Evolutionary conservation across 352 stramenopile genomes (phyloP).

Genomic region (Phytopythium cucurbitacearum): DNA sequence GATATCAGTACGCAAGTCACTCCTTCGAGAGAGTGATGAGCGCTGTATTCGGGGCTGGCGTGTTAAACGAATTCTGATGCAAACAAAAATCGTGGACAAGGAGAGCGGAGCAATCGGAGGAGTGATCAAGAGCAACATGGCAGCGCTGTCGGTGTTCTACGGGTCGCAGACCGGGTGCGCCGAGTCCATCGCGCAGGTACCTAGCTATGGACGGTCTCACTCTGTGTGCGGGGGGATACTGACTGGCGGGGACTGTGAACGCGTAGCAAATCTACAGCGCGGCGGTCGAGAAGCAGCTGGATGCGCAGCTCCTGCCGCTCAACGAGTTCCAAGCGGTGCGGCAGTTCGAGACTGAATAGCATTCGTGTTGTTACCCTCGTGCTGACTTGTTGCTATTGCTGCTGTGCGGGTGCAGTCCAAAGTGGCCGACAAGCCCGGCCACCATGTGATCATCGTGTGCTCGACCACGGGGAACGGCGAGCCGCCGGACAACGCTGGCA

Average conservation of each 20-base stretch:
- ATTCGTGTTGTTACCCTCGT: not conserved
- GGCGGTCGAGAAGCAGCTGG: slow-evolving; percentile 48
- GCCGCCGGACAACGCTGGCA: slow-evolving; percentile 90
- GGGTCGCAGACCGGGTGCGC: slow-evolving; percentile 87
- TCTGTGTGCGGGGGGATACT: not conserved
- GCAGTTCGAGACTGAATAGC: not conserved
- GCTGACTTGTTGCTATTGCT: not conserved
- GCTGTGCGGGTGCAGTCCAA: slow-evolving; percentile 20
- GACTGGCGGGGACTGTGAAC: not conserved
- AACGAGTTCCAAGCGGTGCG: slow-evolving; percentile 72
- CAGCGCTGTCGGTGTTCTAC: slow-evolving; percentile 63
- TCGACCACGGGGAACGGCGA: slow-evolving; percentile 96
- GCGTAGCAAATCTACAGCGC: slow-evolving; percentile 62
- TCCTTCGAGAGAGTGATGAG: not conserved
- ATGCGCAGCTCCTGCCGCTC: slow-evolving; percentile 45
- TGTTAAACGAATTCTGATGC: not conserved
- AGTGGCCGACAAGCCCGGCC: slow-evolving; percentile 29
- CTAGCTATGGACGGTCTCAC: not conserved
- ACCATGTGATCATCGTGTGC: slow-evolving; percentile 84
- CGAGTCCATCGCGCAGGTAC: slow-evolving; percentile 80
- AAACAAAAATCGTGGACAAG: not conserved
- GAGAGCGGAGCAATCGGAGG: no score
- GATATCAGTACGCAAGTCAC: not conserved
- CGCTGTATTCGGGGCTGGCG: not conserved
- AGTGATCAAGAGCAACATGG: not conserved